Conservation (phyloP, 1,139 yeast genomes). For the Blastobotrys arbuscula region DNA sequence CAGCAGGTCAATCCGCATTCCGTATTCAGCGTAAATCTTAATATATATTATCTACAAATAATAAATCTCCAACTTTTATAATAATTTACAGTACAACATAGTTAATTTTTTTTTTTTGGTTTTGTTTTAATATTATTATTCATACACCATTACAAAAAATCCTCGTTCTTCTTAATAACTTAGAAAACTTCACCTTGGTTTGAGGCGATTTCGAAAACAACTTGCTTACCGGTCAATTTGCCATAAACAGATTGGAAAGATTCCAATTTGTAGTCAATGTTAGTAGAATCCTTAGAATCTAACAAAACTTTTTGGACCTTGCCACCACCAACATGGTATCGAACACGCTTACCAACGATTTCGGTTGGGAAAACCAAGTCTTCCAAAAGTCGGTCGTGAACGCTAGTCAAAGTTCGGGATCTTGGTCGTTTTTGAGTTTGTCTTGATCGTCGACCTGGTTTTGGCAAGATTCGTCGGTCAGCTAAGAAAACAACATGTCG, state of each 20-base stretch:
- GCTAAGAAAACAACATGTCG: constrained; percentile 99
- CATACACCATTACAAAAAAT: background rate
- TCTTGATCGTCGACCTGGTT: constrained; percentile 73
- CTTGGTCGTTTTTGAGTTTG: constrained; percentile 99
- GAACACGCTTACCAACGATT: constrained; percentile 98
- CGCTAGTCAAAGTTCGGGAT: constrained; percentile 98
- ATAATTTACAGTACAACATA: background rate
- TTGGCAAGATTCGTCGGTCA: constrained; percentile 99
- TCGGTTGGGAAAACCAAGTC: constrained; percentile 99
- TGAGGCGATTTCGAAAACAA: constrained; percentile 91
- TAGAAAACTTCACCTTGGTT: constrained; percentile 57
- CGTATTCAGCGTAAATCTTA: constrained; percentile 12
- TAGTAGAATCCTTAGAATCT: constrained; percentile 96
- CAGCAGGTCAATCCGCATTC: constrained; percentile 20
- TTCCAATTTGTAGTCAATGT: constrained; percentile 98
- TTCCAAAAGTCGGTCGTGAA: constrained; percentile 97
- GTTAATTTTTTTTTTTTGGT: background rate
- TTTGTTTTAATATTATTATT: background rate
- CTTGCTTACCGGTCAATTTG: constrained; percentile 99
- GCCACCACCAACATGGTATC: constrained; percentile 99
- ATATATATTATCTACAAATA: background rate
- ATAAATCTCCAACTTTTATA: background rate
- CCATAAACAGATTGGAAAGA: constrained; percentile 98
- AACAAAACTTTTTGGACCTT: constrained; percentile 97
- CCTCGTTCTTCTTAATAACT: constrained; percentile 24